Evolutionary conservation across 768 basidiomycete species (phyloP).

Genomic region (Rhodotorula diobovata): DNA sequence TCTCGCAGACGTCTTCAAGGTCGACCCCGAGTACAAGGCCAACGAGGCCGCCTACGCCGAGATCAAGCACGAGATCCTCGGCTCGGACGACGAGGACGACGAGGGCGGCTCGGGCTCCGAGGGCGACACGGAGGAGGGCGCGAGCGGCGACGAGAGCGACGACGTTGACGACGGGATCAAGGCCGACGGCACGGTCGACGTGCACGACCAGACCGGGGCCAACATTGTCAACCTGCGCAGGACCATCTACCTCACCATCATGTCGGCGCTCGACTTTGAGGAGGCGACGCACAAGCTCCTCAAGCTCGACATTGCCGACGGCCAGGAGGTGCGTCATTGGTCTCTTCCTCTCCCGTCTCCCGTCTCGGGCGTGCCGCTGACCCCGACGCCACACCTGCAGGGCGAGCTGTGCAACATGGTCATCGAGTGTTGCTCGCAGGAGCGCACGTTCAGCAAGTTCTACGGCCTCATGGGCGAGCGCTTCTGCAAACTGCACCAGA

Average conservation of each 20-base stretch:
- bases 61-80: slow-evolving; percentile 90
- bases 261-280: slow-evolving; percentile 60
- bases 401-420: slow-evolving; percentile 97
- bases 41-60: slow-evolving; percentile 90
- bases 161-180: slow-evolving; percentile 57
- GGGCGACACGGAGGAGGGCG: slow-evolving; percentile 55
- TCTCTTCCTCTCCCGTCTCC: not conserved
- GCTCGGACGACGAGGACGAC: slow-evolving; percentile 55
- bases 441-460: slow-evolving; percentile 94
- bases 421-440: slow-evolving; percentile 99
- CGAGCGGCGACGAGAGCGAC: slow-evolving; percentile 52
- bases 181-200: slow-evolving; percentile 75
- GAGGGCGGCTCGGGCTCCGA: slow-evolving; percentile 54
- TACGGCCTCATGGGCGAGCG: slow-evolving; percentile 95
- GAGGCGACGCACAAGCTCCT: slow-evolving; percentile 98
- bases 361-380: not conserved
- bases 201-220: slow-evolving; percentile 90
- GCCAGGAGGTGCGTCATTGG: slow-evolving; percentile 70
- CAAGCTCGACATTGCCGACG: slow-evolving; percentile 84
- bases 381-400: slow-evolving; percentile 49
- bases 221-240: slow-evolving; percentile 92
- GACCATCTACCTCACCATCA: slow-evolving; percentile 93
- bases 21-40: slow-evolving; percentile 76
- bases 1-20: slow-evolving; percentile 81
- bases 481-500: slow-evolving; percentile 89